Percentiles rank a stretch among this genome's conserved stretches.
phyloP scores from a whole-genome alignment of 129 eudicot species.

The Arctium lappa region DNA sequence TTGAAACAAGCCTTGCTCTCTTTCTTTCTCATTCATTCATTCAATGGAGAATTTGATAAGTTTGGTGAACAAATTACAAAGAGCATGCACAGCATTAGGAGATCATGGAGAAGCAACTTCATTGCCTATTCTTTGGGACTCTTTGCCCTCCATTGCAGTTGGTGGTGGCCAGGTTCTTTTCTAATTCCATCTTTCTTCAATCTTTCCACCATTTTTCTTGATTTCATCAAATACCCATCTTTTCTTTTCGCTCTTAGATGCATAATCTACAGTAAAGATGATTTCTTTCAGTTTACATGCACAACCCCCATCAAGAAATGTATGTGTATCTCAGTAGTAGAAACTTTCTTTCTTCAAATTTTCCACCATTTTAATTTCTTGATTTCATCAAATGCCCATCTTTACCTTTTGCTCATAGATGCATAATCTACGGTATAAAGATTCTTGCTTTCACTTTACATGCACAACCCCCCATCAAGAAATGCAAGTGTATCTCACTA shows the following conservation, averaged over 20 bases:
- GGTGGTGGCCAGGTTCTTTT: conserved; percentile 59
- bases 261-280: conserved; percentile 1
- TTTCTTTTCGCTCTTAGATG: not conserved
- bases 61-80: conserved; percentile 58
- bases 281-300: not conserved
- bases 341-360: not conserved
- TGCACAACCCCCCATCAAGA: not conserved
- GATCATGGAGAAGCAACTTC: conserved; percentile 58
- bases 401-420: not conserved
- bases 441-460: conserved; percentile 8
- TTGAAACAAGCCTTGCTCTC: not conserved
- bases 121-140: conserved; percentile 67
- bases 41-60: conserved; percentile 57
- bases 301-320: not conserved
- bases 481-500: not conserved
- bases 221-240: conserved; percentile 1
- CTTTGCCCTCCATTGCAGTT: conserved; percentile 68
- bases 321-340: not conserved
- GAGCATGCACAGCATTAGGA: conserved; percentile 68
- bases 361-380: not conserved
- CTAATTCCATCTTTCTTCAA: not conserved
- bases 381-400: not conserved
- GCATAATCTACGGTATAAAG: not conserved
- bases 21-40: not conserved
- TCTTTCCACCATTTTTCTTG: not conserved